A percentile compares a stretch with the other conserved stretches of the same genome.
Evolutionary conservation across 208 protist genomes (phyloP).

Genomic region (Acanthamoeba triangularis): DNA sequence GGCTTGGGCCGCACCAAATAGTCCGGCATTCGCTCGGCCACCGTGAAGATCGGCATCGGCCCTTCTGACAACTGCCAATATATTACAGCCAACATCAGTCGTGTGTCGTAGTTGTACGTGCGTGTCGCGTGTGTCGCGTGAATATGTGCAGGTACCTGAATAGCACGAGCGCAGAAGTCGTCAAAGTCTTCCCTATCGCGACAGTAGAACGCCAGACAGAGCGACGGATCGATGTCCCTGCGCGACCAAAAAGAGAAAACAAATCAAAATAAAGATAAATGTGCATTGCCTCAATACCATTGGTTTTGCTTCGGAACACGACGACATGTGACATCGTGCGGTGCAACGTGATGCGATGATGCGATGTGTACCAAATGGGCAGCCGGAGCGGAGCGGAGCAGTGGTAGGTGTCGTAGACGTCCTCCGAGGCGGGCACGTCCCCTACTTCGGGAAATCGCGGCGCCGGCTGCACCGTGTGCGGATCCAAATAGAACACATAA

Average conservation of each 20-base stretch:
- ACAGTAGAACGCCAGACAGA: constrained; percentile 65
- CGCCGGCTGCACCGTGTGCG: constrained; percentile 43
- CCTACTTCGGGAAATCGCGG: constrained; percentile 6
- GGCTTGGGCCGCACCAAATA: constrained; percentile 4
- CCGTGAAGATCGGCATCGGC: constrained; percentile 4
- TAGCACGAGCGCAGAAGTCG: constrained; percentile 37
- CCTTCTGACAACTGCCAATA: constrained; percentile 7
- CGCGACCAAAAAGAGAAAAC: not conserved
- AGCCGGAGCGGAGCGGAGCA: constrained; percentile 26
- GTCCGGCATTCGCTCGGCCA: not conserved
- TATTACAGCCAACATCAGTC: not conserved
- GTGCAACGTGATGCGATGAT: not conserved
- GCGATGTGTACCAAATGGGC: not conserved
- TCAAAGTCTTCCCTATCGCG: constrained; percentile 30
- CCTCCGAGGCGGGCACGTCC: constrained; percentile 3
- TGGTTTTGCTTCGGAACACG: too few relatives aligned
- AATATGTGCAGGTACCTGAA: not conserved
- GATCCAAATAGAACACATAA: constrained; percentile 61
- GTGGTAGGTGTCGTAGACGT: constrained; percentile 46
- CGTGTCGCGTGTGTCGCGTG: not conserved
- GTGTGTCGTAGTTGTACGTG: not conserved
- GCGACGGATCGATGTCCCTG: constrained; percentile 49
- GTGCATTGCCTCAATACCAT: too few relatives aligned
- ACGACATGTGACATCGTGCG: not conserved
- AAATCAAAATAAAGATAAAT: not conserved